Conservation (phyloP, 352 stramenopile genomes). For the Pseudoperonospora humuli region DNA sequence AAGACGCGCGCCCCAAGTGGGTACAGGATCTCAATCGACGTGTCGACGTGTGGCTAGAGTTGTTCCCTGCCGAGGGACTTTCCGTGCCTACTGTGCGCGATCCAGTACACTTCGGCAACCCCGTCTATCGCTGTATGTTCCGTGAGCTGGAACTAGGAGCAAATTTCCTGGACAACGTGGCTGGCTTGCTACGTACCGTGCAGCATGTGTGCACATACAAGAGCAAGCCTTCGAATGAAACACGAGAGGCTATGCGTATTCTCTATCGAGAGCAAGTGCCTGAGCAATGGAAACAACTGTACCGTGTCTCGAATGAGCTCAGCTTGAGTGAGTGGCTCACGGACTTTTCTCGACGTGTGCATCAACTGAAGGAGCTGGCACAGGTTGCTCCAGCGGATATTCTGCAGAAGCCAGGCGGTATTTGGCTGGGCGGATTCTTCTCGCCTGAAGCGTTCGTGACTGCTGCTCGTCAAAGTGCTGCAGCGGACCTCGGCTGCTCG, state of each 20-base stretch:
- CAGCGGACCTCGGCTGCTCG: constrained; percentile 67
- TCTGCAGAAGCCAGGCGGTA: constrained; percentile 28
- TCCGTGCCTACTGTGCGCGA: constrained; percentile 45
- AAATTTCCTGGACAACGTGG: constrained; percentile 56
- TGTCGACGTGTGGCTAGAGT: constrained; percentile 47
- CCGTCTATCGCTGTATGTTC: constrained; percentile 89
- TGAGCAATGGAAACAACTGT: constrained; percentile 47
- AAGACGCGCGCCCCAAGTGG: constrained; percentile 66
- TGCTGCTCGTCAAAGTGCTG: constrained; percentile 85
- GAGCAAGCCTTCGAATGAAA: constrained; percentile 83
- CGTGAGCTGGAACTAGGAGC: constrained; percentile 80
- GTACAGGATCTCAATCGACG: constrained; percentile 72
- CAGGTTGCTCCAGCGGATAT: constrained; percentile 37
- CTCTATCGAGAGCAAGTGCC: constrained; percentile 69
- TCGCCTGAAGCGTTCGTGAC: constrained; percentile 91
- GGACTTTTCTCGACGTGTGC: constrained; percentile 70
- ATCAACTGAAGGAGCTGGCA: constrained; percentile 50
- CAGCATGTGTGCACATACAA: constrained; percentile 76
- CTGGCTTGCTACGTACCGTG: constrained; percentile 58
- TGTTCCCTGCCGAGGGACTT: constrained; percentile 40
- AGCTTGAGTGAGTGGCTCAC: constrained; percentile 76
- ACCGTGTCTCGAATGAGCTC: constrained; percentile 45
- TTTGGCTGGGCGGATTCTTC: constrained; percentile 91
- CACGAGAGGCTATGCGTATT: constrained; percentile 69
- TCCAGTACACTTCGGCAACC: constrained; percentile 62